Conservation (phyloP, 345 rosid genomes). For the Rhizophora mangle region DNA sequence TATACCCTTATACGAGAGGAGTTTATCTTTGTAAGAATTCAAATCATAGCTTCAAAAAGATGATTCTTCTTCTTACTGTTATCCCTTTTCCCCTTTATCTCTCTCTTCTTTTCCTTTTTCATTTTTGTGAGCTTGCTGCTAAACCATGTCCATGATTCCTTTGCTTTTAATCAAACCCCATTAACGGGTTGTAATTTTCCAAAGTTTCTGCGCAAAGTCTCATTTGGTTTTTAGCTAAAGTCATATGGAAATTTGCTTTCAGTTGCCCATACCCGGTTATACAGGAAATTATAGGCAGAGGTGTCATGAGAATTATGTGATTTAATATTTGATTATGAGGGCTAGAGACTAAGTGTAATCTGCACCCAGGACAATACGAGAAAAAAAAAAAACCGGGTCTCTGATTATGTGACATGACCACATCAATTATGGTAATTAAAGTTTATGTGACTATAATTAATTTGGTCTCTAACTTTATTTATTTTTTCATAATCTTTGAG, state of each 20-base stretch:
- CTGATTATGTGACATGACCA: not conserved
- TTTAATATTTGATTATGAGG: too few species aligned
- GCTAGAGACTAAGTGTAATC: too few species aligned
- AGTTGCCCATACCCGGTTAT: too few species aligned
- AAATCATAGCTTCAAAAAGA: slow-evolving; percentile 38
- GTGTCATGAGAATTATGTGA: too few species aligned
- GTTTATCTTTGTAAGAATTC: slow-evolving; percentile 41
- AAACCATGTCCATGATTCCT: slow-evolving; percentile 10
- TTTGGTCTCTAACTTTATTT: too few species aligned
- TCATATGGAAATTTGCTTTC: not conserved
- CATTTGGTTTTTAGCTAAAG: not conserved
- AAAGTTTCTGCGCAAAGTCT: slow-evolving; percentile 12
- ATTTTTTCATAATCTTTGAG: too few species aligned
- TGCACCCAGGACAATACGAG: too few species aligned
- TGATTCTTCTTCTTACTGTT: slow-evolving; percentile 51
- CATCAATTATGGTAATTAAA: too few species aligned
- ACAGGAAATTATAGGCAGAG: too few species aligned
- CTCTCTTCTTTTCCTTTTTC: slow-evolving; percentile 14
- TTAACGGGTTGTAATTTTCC: not conserved
- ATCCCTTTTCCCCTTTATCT: not conserved
- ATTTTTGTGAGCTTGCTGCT: not conserved
- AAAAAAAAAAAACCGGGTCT: not conserved
- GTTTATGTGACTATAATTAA: too few species aligned
- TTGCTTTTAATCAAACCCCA: slow-evolving; percentile 15
- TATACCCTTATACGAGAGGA: not conserved